A percentile compares a stretch with the other conserved stretches of the same genome.
Conservation (phyloP, 352 stramenopile genomes). For the Globisporangium carolinianum region DNA sequence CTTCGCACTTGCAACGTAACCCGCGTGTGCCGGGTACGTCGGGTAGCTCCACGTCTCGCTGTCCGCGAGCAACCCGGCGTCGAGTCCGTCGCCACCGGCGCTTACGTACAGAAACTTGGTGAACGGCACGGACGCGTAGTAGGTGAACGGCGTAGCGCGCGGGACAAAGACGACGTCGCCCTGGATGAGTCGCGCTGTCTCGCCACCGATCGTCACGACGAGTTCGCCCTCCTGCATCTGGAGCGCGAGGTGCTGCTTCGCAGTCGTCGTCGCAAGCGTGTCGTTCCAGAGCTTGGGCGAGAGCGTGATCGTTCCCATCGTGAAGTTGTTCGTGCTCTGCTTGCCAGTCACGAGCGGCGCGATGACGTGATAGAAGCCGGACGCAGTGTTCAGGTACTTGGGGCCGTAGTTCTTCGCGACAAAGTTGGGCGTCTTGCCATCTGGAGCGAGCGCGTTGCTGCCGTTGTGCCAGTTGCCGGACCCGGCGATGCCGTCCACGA, state of each 20-base stretch:
- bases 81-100: slow-evolving; percentile 34
- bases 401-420: slow-evolving; percentile 48
- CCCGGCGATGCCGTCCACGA: slow-evolving; percentile 32
- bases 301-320: slow-evolving; percentile 45
- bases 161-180: slow-evolving; percentile 45
- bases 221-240: slow-evolving; percentile 46
- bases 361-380: slow-evolving; percentile 44
- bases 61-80: slow-evolving; percentile 35
- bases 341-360: slow-evolving; percentile 34
- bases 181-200: slow-evolving; percentile 37
- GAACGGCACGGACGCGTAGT: slow-evolving; percentile 38
- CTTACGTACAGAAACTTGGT: slow-evolving; percentile 58
- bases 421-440: slow-evolving; percentile 42
- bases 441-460: slow-evolving; percentile 30
- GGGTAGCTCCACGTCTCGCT: slow-evolving; percentile 39
- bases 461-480: slow-evolving; percentile 48
- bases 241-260: slow-evolving; percentile 40
- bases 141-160: slow-evolving; percentile 34
- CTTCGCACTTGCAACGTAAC: slow-evolving; percentile 15
- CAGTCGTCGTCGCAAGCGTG: slow-evolving; percentile 25
- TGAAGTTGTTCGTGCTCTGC: slow-evolving; percentile 51
- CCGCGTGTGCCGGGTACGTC: slow-evolving; percentile 33
- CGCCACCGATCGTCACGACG: slow-evolving; percentile 25
- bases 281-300: slow-evolving; percentile 37
- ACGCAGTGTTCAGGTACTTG: slow-evolving; percentile 50